phyloP scores from a whole-genome alignment of 352 stramenopile genomes.

The Pythium aphanidermatum region DNA sequence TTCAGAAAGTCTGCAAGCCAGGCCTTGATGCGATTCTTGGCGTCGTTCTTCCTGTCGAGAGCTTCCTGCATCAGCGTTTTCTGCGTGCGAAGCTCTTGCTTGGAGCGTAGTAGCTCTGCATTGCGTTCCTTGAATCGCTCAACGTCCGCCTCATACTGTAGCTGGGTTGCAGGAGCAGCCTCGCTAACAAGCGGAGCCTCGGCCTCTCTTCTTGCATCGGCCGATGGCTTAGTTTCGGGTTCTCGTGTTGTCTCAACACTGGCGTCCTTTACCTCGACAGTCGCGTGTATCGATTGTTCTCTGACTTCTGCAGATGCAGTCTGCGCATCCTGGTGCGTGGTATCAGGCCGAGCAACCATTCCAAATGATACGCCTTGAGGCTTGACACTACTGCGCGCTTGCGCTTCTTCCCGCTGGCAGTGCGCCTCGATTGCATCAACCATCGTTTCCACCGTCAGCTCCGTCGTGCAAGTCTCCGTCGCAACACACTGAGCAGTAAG shows the following conservation, averaged over 20 bases:
- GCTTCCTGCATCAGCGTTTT: conserved; percentile 33
- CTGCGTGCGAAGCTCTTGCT: conserved; percentile 23
- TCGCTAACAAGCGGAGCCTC: background rate
- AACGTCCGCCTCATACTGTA: conserved; percentile 38
- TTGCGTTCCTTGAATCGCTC: conserved; percentile 39
- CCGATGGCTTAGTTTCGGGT: no score
- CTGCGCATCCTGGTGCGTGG: no score
- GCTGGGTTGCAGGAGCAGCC: conserved; percentile 19
- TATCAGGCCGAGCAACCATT: no score
- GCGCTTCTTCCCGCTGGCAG: background rate
- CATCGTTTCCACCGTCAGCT: conserved; percentile 41
- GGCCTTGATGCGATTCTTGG: conserved; percentile 55
- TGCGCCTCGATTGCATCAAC: conserved; percentile 30
- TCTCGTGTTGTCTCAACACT: background rate
- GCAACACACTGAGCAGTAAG: conserved; percentile 17
- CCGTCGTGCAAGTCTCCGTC: conserved; percentile 34
- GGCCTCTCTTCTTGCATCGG: no score
- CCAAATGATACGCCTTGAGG: no score
- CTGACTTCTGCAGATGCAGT: no score
- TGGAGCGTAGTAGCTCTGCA: conserved; percentile 36
- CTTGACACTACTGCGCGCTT: conserved; percentile 4
- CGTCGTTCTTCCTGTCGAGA: conserved; percentile 35
- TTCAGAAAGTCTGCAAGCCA: conserved; percentile 58
- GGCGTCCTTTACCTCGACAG: background rate
- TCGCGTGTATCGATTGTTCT: no score